phyloP scores from a whole-genome alignment of 176 grass and related monocot species.

The Ananas comosus region DNA sequence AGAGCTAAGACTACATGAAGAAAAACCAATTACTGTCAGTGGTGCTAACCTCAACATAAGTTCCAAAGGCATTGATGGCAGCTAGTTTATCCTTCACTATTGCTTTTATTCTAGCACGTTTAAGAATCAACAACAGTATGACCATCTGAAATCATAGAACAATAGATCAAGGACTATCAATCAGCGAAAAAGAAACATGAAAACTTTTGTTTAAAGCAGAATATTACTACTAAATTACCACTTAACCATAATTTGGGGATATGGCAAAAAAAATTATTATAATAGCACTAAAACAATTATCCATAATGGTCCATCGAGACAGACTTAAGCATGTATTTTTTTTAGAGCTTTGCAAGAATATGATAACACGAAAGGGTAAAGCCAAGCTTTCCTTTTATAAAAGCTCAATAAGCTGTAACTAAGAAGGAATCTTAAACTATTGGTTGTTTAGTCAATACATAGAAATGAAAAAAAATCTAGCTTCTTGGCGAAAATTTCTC shows the following conservation, averaged over 20 bases:
- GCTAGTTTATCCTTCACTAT: slow-evolving; percentile 78
- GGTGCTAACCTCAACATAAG: slow-evolving; percentile 66
- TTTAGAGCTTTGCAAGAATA: too few species aligned
- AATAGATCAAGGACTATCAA: not conserved
- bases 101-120: slow-evolving; percentile 85
- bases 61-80: slow-evolving; percentile 79
- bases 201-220: not conserved
- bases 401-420: too few species aligned
- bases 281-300: too few species aligned
- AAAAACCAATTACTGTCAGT: not conserved
- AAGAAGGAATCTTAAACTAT: too few species aligned
- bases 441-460: too few species aligned
- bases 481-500: too few species aligned
- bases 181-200: not conserved
- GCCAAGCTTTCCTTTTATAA: too few species aligned
- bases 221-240: not conserved
- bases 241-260: not conserved
- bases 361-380: too few species aligned
- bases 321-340: too few species aligned
- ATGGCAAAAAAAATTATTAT: not conserved
- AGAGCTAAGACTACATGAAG: too few species aligned
- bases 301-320: too few species aligned
- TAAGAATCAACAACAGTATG: slow-evolving; percentile 75
- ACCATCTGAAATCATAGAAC: slow-evolving; percentile 49
- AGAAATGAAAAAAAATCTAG: too few species aligned